Evolutionary conservation across 2,329 filamentous ascomycete genomes (phyloP).

Genomic region (Fusarium burgessii): DNA sequence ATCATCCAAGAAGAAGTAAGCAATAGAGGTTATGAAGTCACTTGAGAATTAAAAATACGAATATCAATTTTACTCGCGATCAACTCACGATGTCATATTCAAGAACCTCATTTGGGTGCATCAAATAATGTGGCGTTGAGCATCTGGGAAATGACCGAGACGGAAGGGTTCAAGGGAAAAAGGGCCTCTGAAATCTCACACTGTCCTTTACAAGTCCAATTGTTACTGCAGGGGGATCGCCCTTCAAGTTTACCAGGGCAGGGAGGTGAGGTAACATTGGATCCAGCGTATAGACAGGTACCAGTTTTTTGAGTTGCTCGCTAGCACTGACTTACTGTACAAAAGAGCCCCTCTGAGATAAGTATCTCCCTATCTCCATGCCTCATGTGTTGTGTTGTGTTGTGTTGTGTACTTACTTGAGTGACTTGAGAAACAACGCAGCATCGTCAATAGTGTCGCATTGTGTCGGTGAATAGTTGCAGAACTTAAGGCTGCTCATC

Average conservation of each 20-base stretch:
- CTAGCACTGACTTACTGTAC: conserved; percentile 1
- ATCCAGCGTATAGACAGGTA: conserved; percentile 7
- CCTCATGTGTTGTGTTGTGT: neutral
- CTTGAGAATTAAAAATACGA: neutral
- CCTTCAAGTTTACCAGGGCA: conserved; percentile 15
- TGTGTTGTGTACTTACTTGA: neutral
- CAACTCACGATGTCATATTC: neutral
- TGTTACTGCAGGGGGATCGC: conserved; percentile 34
- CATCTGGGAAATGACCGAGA: neutral
- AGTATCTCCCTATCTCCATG: neutral
- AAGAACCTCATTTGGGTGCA: neutral
- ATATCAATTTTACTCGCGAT: neutral
- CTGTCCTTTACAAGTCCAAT: conserved; percentile 15
- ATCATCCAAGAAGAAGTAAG: neutral
- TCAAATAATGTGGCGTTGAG: neutral
- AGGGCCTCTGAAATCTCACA: conserved; percentile 8
- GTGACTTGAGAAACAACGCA: neutral
- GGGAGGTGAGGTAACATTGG: conserved; percentile 9
- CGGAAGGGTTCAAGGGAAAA: neutral
- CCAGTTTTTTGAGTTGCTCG: conserved; percentile 1
- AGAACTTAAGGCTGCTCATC: neutral
- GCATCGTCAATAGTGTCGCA: neutral
- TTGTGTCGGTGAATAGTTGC: neutral
- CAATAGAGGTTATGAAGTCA: neutral
- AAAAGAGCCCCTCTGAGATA: conserved; percentile 8